These are phyloP conservation scores for Botryotinia narcissicola DNA, from an alignment of 2,329 filamentous ascomycete genomes.

Conservation along the genomic window DNA sequence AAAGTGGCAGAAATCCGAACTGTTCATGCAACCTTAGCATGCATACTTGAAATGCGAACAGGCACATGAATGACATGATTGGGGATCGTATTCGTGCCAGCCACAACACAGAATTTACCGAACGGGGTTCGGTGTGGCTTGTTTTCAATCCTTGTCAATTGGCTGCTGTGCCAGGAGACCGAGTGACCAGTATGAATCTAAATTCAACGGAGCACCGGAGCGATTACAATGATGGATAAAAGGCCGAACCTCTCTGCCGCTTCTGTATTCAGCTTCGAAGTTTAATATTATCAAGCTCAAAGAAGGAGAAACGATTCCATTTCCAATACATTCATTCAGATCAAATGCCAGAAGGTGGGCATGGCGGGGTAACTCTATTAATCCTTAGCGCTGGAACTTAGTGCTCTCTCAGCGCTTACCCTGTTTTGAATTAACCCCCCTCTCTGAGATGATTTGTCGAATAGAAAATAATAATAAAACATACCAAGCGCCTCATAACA, in stretches of 20 bases:
- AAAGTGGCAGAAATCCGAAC: background rate
- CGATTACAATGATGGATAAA: too few relatives aligned
- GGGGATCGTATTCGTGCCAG: background rate
- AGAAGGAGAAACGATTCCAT: background rate
- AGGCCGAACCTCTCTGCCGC: background rate
- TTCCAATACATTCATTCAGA: background rate
- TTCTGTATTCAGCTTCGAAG: background rate
- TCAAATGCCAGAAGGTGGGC: background rate
- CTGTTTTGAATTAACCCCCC: background rate
- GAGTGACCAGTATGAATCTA: background rate
- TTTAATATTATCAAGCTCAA: background rate
- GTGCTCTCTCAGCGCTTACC: background rate
- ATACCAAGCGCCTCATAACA: background rate
- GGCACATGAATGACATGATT: background rate
- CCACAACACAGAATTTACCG: background rate
- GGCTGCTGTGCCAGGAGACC: background rate
- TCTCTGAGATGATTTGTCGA: constrained; percentile 12
- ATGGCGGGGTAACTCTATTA: constrained; percentile 11
- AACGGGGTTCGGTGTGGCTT: constrained; percentile 1
- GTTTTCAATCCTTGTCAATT: background rate
- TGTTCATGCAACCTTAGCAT: background rate
- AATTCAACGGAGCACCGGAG: background rate
- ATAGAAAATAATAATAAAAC: background rate
- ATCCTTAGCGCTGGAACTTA: constrained; percentile 1
- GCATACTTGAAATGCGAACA: background rate